A percentile compares a stretch with the other conserved stretches of the same genome.
Conservation (phyloP, 352 stramenopile genomes). For the Pythium brachiatum region DNA sequence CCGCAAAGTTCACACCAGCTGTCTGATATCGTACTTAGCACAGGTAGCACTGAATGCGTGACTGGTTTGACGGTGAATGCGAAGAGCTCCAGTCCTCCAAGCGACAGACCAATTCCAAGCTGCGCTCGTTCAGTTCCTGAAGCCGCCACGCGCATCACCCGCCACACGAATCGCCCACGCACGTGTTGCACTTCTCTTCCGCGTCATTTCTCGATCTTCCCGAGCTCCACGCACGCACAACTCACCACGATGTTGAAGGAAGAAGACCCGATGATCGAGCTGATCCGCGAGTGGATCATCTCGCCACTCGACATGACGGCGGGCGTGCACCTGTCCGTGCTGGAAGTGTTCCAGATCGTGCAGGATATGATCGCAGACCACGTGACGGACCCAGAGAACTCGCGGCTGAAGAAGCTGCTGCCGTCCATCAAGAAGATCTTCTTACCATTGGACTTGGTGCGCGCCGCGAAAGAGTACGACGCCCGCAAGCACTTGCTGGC, state of each 20-base stretch:
- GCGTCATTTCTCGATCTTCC: conserved; percentile 2
- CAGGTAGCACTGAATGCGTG: background rate
- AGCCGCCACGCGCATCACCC: background rate
- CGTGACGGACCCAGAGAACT: conserved; percentile 35
- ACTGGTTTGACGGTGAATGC: background rate
- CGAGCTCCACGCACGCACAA: background rate
- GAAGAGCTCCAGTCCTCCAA: background rate
- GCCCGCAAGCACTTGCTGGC: conserved; percentile 64
- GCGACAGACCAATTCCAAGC: background rate
- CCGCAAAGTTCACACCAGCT: background rate
- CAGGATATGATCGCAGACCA: conserved; percentile 79
- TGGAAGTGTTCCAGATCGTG: conserved; percentile 70
- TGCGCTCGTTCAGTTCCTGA: background rate
- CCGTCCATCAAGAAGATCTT: conserved; percentile 69
- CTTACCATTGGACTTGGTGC: conserved; percentile 63
- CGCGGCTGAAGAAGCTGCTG: conserved; percentile 60
- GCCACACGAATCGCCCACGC: background rate
- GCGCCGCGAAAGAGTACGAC: conserved; percentile 70
- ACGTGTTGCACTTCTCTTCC: background rate
- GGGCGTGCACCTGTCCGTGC: conserved; percentile 58
- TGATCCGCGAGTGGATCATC: conserved; percentile 86
- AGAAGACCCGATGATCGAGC: conserved; percentile 83
- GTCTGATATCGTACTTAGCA: background rate
- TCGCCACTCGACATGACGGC: conserved; percentile 52
- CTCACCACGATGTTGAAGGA: conserved; percentile 69